Evolutionary conservation across 1,139 yeast species (phyloP).

Genomic region (Scheffersomyces segobiensis): DNA sequence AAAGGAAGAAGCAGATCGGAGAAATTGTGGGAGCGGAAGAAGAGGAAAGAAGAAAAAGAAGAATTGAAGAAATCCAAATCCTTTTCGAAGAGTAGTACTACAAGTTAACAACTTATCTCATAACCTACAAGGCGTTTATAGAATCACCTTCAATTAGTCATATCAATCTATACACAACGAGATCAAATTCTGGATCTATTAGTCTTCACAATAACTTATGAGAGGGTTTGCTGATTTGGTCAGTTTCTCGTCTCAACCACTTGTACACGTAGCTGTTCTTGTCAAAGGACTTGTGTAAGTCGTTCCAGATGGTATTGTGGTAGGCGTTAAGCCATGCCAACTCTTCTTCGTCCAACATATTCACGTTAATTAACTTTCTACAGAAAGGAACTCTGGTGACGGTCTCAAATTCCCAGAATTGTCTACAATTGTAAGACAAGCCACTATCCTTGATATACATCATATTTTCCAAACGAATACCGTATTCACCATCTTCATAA

Average conservation of each 20-base stretch:
- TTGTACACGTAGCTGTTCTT: slow-evolving; percentile 55
- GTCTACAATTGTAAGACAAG: slow-evolving; percentile 46
- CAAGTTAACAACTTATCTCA: not conserved
- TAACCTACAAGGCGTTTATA: not conserved
- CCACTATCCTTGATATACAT: slow-evolving; percentile 58
- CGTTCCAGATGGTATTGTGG: slow-evolving; percentile 62
- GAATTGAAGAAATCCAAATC: slow-evolving; percentile 80
- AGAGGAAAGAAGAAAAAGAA: slow-evolving; percentile 67
- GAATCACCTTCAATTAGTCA: not conserved
- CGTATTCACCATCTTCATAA: slow-evolving; percentile 90
- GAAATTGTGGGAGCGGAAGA: slow-evolving; percentile 83
- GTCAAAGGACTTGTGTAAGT: slow-evolving; percentile 47
- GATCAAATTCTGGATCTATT: not conserved
- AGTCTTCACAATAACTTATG: not conserved
- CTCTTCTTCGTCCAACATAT: slow-evolving; percentile 63
- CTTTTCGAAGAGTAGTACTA: slow-evolving; percentile 56
- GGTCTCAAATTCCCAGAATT: slow-evolving; percentile 77
- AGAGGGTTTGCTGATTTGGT: slow-evolving; percentile 25
- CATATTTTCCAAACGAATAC: slow-evolving; percentile 90
- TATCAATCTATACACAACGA: not conserved
- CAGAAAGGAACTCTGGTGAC: slow-evolving; percentile 91
- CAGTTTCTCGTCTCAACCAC: slow-evolving; percentile 80
- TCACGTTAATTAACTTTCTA: slow-evolving; percentile 58
- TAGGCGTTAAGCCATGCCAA: slow-evolving; percentile 66
- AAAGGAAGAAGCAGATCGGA: slow-evolving; percentile 80